These are phyloP conservation scores for Pelagomonas calceolata DNA, from an alignment of 108 stramenopile species.

Conservation along the genomic window DNA sequence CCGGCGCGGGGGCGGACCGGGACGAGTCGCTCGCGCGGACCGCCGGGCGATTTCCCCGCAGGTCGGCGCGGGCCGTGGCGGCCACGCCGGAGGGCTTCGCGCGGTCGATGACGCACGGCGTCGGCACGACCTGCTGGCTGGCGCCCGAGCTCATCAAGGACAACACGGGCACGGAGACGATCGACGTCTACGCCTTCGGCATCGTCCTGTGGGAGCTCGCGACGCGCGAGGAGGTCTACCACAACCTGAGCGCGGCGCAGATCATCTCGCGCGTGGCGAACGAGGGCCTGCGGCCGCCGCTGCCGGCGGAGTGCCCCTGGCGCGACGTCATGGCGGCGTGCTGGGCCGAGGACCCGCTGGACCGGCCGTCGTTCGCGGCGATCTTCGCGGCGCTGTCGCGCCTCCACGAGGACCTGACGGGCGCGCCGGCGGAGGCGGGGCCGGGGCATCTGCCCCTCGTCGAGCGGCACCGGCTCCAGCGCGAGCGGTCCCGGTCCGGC, in stretches of 20 bases:
- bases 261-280: conserved; percentile 90
- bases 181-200: conserved; percentile 92
- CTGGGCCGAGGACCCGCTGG: conserved; percentile 73
- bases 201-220: conserved; percentile 91
- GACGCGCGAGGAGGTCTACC: conserved; percentile 83
- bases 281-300: conserved; percentile 77
- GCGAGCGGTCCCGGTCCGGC: too few relatives aligned
- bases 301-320: conserved; percentile 77
- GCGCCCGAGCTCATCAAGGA: conserved; percentile 90
- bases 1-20: too few relatives aligned
- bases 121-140: conserved; percentile 92
- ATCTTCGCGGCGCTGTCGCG: conserved; percentile 64
- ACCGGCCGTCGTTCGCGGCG: conserved; percentile 66
- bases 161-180: conserved; percentile 62
- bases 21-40: too few relatives aligned
- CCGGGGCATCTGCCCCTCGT: too few relatives aligned
- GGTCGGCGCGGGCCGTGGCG: background rate
- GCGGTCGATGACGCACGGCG: conserved; percentile 88
- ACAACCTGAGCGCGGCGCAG: conserved; percentile 75
- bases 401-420: conserved; percentile 23
- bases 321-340: conserved; percentile 82
- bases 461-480: too few relatives aligned
- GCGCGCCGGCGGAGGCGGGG: too few relatives aligned
- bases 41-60: too few relatives aligned
- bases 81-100: conserved; percentile 20